phyloP scores from a whole-genome alignment of 306 rosid genomes.

The Pyrus bretschneideri region DNA sequence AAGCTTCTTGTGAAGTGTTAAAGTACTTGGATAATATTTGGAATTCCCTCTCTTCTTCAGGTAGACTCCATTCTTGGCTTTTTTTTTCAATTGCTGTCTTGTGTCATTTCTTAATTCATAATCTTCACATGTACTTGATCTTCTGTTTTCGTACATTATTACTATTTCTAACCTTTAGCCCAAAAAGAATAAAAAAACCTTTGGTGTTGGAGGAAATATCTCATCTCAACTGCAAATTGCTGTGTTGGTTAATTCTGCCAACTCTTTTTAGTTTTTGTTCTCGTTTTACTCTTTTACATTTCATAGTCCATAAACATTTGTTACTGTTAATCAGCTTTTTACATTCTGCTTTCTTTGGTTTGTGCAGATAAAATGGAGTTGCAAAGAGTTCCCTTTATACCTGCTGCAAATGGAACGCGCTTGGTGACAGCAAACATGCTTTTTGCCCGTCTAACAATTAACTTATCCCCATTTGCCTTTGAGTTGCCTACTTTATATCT shows the following conservation, averaged over 20 bases:
- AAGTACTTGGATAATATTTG: slow-evolving; percentile 78
- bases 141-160: background rate
- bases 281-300: background rate
- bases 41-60: slow-evolving; percentile 77
- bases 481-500: slow-evolving; percentile 83
- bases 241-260: background rate
- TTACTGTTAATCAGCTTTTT: background rate
- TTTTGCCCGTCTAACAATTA: slow-evolving; percentile 71
- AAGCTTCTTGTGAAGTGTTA: slow-evolving; percentile 81
- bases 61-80: slow-evolving; percentile 30
- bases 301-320: background rate
- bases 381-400: slow-evolving; percentile 67
- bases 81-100: background rate
- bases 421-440: slow-evolving; percentile 72
- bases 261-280: background rate
- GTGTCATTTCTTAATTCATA: background rate
- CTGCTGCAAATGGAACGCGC: slow-evolving; percentile 96
- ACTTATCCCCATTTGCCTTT: slow-evolving; percentile 94
- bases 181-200: background rate
- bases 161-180: background rate
- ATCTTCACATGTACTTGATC: background rate
- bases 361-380: slow-evolving; percentile 65
- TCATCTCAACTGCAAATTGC: background rate
- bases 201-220: background rate
- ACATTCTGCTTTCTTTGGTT: background rate